These are phyloP conservation scores for Ceratobasidium sp. DNA, from an alignment of 1,284 basidiomycete genomes.

Conservation along the genomic window DNA sequence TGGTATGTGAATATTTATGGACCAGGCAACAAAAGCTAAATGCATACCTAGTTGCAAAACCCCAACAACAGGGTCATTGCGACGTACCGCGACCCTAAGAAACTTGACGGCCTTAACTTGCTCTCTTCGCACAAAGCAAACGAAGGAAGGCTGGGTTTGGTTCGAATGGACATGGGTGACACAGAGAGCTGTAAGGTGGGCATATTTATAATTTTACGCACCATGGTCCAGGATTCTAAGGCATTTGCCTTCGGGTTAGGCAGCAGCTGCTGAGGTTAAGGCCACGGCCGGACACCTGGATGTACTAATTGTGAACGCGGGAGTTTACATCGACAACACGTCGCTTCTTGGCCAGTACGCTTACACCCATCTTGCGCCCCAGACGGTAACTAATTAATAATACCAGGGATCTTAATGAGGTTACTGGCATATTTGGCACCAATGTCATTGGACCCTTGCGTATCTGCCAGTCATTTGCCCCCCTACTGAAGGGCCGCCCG, in stretches of 20 bases:
- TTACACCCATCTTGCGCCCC: background rate
- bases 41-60: background rate
- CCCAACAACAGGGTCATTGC: slow-evolving; percentile 7
- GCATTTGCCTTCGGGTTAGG: background rate
- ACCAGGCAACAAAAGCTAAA: background rate
- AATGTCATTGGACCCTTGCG: slow-evolving; percentile 30
- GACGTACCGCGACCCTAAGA: slow-evolving; percentile 30
- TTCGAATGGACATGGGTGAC: slow-evolving; percentile 30
- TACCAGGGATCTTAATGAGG: slow-evolving; percentile 12
- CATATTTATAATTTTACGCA: background rate
- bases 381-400: background rate
- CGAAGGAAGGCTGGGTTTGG: background rate
- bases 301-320: slow-evolving; percentile 27
- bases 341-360: slow-evolving; percentile 9
- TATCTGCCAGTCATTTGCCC: slow-evolving; percentile 17
- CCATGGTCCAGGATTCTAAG: background rate
- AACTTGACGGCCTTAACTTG: slow-evolving; percentile 51
- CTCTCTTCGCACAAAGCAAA: background rate
- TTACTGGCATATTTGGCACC: slow-evolving; percentile 6
- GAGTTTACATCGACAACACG: background rate
- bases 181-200: slow-evolving; percentile 18
- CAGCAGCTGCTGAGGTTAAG: slow-evolving; percentile 21
- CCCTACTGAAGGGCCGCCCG: background rate
- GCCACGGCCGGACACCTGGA: background rate
- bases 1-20: background rate